Percentiles rank a stretch among this genome's conserved stretches.
Conservation (phyloP, 2,329 filamentous ascomycete species). For the Aspergillus pseudotamarii region DNA sequence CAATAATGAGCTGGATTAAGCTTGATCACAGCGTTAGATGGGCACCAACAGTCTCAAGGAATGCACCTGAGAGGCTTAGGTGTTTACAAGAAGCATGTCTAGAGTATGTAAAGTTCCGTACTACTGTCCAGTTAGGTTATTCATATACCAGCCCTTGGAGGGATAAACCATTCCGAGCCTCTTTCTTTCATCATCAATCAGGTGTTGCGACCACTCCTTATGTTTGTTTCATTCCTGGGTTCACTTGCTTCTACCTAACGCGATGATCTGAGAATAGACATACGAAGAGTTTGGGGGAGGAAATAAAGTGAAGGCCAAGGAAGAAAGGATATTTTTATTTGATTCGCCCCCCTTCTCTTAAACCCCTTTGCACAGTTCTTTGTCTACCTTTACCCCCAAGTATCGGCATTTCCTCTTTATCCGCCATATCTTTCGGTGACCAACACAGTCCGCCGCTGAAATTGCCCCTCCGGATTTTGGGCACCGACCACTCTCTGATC, state of each 20-base stretch:
- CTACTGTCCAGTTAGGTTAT: conserved; percentile 3
- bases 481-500: conserved; percentile 19
- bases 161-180: background rate
- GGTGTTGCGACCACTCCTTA: background rate
- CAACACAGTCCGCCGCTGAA: conserved; percentile 4
- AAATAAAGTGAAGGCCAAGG: background rate
- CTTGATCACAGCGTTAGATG: conserved; percentile 9
- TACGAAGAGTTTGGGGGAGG: background rate
- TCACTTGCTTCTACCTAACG: conserved; percentile 2
- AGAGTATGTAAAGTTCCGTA: conserved; percentile 15
- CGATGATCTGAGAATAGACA: background rate
- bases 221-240: background rate
- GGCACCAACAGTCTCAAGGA: conserved; percentile 10
- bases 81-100: conserved; percentile 10
- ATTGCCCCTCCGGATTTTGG: conserved; percentile 19
- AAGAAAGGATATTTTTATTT: background rate
- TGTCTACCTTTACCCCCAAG: background rate
- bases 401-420: conserved; percentile 1
- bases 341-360: background rate
- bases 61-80: conserved; percentile 12
- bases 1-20: conserved; percentile 8
- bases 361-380: background rate
- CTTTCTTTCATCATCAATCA: background rate
- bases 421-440: background rate
- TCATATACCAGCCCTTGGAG: background rate